Evolutionary conservation across 176 grass and related monocot genomes (phyloP).

Genomic region (Oryza glaberrima): DNA sequence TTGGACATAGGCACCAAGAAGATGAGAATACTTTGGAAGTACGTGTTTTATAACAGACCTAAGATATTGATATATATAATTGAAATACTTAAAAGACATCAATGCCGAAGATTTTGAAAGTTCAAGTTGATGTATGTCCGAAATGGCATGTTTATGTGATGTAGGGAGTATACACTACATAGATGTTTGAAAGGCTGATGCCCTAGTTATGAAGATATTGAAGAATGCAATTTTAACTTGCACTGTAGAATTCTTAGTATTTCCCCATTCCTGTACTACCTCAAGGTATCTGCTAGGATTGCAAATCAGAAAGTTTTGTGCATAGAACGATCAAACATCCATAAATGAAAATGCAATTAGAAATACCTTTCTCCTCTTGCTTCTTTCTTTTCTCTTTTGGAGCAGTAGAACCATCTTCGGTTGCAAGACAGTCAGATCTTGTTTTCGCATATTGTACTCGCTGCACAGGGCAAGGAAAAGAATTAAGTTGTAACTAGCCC

Average conservation of each 20-base stretch:
- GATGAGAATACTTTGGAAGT: neutral
- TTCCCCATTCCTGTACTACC: conserved; percentile 12
- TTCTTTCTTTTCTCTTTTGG: conserved; percentile 96
- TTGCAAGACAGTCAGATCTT: conserved; percentile 91
- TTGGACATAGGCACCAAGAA: neutral
- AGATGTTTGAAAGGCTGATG: neutral
- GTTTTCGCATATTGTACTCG: conserved; percentile 91
- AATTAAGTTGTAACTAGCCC: conserved; percentile 15
- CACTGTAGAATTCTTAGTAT: conserved; percentile 12
- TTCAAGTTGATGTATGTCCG: neutral
- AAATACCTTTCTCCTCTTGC: conserved; percentile 93
- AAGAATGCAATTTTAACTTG: neutral
- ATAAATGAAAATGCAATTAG: conserved; percentile 12
- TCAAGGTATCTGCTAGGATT: conserved; percentile 9
- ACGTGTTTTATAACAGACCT: neutral
- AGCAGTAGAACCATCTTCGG: conserved; percentile 83
- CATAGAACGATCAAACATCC: neutral
- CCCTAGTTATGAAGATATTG: conserved; percentile 2
- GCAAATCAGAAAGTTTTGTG: neutral
- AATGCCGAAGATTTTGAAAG: neutral
- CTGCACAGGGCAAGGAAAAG: conserved; percentile 45
- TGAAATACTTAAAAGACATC: neutral
- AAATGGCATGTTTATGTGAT: neutral
- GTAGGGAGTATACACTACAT: neutral
- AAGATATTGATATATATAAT: neutral